Conservation (phyloP, 1,139 yeast genomes). For the Hansenula anomala region DNA sequence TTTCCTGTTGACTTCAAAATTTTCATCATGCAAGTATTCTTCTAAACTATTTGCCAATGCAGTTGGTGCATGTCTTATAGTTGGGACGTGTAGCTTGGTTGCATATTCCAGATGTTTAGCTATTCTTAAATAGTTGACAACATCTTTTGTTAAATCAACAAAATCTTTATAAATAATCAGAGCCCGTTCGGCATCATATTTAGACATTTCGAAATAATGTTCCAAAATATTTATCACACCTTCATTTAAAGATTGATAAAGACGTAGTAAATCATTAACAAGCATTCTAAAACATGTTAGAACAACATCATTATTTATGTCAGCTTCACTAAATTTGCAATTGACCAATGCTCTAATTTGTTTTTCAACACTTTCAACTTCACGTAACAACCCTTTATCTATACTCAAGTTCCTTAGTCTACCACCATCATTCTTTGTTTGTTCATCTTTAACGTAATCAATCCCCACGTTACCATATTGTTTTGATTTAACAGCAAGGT, state of each 20-base stretch:
- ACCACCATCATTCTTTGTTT: slow-evolving; percentile 51
- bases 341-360: slow-evolving; percentile 74
- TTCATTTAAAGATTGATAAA: slow-evolving; percentile 88
- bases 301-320: slow-evolving; percentile 73
- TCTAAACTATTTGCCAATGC: slow-evolving; percentile 83
- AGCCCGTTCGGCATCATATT: slow-evolving; percentile 81
- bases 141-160: slow-evolving; percentile 83
- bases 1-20: slow-evolving; percentile 72
- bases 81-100: slow-evolving; percentile 89
- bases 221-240: slow-evolving; percentile 91
- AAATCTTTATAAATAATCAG: slow-evolving; percentile 78
- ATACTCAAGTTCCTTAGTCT: slow-evolving; percentile 59
- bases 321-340: slow-evolving; percentile 67
- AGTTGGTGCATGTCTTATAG: slow-evolving; percentile 95
- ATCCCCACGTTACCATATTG: slow-evolving; percentile 61
- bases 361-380: slow-evolving; percentile 77
- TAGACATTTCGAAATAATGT: slow-evolving; percentile 90
- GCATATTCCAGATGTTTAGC: slow-evolving; percentile 87
- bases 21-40: slow-evolving; percentile 84
- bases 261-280: slow-evolving; percentile 77
- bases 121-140: slow-evolving; percentile 78
- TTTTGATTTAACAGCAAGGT: slow-evolving; percentile 61
- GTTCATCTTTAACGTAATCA: slow-evolving; percentile 76
- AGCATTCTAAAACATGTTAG: slow-evolving; percentile 81
- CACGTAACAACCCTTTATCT: slow-evolving; percentile 80